Evolutionary conservation across 78 protist genomes (phyloP).

Genomic region (Protostelium mycophagum): DNA sequence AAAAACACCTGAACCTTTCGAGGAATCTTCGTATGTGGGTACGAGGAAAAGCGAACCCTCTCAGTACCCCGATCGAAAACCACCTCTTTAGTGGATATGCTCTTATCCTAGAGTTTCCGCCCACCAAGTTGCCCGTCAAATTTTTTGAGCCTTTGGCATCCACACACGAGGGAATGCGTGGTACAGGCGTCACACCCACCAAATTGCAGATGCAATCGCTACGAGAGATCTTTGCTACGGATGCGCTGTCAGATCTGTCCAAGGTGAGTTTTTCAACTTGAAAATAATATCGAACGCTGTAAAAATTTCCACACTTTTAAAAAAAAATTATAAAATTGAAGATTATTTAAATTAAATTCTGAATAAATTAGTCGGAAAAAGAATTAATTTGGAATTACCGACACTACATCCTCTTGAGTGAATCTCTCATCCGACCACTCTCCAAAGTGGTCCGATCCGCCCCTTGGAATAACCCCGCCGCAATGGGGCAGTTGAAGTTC

Average conservation of each 20-base stretch:
- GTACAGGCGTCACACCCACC: neutral
- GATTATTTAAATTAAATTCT: too few relatives aligned
- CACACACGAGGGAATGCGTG: neutral
- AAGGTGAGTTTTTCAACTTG: neutral
- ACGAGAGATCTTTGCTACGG: neutral
- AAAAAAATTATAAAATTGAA: too few relatives aligned
- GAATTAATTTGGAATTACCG: neutral
- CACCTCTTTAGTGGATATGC: neutral
- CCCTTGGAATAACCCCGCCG: neutral
- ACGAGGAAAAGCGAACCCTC: neutral
- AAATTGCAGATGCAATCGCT: neutral
- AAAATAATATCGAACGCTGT: neutral
- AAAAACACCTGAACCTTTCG: neutral
- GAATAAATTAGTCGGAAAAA: neutral
- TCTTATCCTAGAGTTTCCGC: neutral
- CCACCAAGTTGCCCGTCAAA: neutral
- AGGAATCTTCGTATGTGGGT: neutral
- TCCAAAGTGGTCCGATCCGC: neutral
- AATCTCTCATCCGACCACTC: neutral
- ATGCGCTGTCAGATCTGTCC: neutral
- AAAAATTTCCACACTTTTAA: too few relatives aligned
- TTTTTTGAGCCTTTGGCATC: neutral
- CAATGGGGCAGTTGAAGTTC: neutral
- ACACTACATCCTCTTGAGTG: neutral
- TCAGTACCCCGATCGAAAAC: neutral